Base-by-base conservation (phyloP, 345 rosid species). In the Pistacia atlantica region DNA sequence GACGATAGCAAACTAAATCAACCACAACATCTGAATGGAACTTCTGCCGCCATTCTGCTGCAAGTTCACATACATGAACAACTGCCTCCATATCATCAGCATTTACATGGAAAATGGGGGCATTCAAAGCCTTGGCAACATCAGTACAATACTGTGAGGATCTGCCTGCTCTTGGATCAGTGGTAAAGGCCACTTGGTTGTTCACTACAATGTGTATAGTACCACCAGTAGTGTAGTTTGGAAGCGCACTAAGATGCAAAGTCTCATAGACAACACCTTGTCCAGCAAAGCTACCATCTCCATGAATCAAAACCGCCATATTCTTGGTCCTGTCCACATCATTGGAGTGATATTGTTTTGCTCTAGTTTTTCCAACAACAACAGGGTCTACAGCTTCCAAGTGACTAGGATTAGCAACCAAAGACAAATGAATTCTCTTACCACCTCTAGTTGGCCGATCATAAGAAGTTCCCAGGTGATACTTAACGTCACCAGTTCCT, bases 361-460 rank as follows among this genome's bases (percentile, higher is more conserved):
- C 97, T 79, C 97, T 86, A 72, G 97, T 90, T 76, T 92, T 92
- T 69, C 95, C 97, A 69, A 92, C 79, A 69, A 92, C 93, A 77
- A 92, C 95, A 10, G 93, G 97, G 76, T 90, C 92, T 35, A 92
- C 97, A 62, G 97, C 97, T 87, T 92, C 97, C 85, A 92, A 79
- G 77, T 92, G 97, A 86, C 97, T 92, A 51, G 97, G 97, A 73
- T 92, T 92, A 58, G 97, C 97, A 76, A 92, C 91, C 85, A 92
- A 79, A 81, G 97, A 92, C 75, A 92, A 82, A 82, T 92, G 97
- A 65, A 92, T 91, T 85, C 91, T 90, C 75, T 89, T 89, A 68
- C 93, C 97, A 78, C 95, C 97, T 80, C 97, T 83, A 37, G 97
- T 92, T 71, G 97, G 97, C 10, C 97, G 89, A 77, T 92, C 97